Percentiles rank a stretch among this genome's conserved stretches.
Conservation (phyloP, 805 yeast species). For the Candida anglica region DNA sequence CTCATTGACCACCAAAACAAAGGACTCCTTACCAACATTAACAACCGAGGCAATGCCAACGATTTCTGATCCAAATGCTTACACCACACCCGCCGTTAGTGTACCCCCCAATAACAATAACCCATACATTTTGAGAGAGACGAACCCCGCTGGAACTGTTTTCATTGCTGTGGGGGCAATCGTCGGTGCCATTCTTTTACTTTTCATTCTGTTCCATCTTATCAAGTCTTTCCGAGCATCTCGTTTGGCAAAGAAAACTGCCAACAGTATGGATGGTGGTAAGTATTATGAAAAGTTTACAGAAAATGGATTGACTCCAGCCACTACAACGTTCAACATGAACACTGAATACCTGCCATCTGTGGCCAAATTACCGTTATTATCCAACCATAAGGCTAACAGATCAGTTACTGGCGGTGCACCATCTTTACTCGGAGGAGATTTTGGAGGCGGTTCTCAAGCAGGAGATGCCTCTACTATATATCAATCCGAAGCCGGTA, state of each 20-base stretch:
- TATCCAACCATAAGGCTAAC: conserved; percentile 17
- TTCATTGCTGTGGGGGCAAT: conserved; percentile 77
- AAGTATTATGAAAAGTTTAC: conserved; percentile 28
- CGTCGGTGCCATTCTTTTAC: conserved; percentile 54
- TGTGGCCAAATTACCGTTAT: conserved; percentile 33
- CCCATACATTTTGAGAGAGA: conserved; percentile 56
- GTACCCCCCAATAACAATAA: conserved; percentile 60
- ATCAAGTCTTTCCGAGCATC: conserved; percentile 46
- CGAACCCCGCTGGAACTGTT: conserved; percentile 70
- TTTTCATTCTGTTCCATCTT: conserved; percentile 50
- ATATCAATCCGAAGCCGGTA: conserved; percentile 25
- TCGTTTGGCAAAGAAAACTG: conserved; percentile 46
- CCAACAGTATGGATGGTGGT: conserved; percentile 20
- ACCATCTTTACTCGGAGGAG: conserved; percentile 1
- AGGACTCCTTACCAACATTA: too few relatives aligned
- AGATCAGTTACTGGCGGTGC: conserved; percentile 15
- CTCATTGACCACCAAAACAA: too few relatives aligned
- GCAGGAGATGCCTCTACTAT: conserved; percentile 32
- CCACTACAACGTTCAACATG: conserved; percentile 3
- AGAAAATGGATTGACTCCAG: conserved; percentile 1
- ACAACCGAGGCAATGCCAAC: too few relatives aligned
- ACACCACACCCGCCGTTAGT: conserved; percentile 45
- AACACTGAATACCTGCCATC: conserved; percentile 14
- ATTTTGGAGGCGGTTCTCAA: conserved; percentile 14
- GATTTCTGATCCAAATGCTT: too few relatives aligned